Percentiles rank a stretch among this genome's conserved stretches.
Evolutionary conservation across 495 filamentous ascomycete species (phyloP).

Genomic region (Penicillium bialowiezense): DNA sequence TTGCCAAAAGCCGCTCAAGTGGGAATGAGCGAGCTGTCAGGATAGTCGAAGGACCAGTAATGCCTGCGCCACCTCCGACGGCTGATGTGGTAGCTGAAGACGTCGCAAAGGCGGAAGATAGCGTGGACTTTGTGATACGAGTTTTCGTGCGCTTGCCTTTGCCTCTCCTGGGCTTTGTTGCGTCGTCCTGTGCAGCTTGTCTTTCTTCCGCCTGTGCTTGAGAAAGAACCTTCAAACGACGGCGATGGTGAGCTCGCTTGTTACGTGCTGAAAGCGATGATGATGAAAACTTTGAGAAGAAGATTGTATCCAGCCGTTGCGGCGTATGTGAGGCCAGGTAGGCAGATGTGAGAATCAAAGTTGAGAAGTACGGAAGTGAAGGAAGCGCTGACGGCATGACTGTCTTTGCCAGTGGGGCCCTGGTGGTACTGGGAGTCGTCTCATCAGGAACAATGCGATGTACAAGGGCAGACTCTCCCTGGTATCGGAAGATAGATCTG

Average conservation of each 20-base stretch:
- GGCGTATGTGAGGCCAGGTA: constrained; percentile 92
- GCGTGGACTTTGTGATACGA: constrained; percentile 48
- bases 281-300: constrained; percentile 81
- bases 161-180: constrained; percentile 32
- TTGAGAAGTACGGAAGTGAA: constrained; percentile 72
- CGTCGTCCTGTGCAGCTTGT: constrained; percentile 24
- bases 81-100: constrained; percentile 40
- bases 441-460: constrained; percentile 61
- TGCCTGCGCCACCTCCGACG: constrained; percentile 28
- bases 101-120: constrained; percentile 39
- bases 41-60: constrained; percentile 67
- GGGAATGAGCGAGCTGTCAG: constrained; percentile 77
- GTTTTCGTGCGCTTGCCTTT: constrained; percentile 42
- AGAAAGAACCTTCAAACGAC: constrained; percentile 45
- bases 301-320: constrained; percentile 68
- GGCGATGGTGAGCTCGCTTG: constrained; percentile 56
- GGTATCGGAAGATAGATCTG: constrained; percentile 71
- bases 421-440: constrained; percentile 13
- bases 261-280: constrained; percentile 45
- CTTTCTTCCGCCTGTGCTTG: constrained; percentile 40
- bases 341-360: constrained; percentile 77
- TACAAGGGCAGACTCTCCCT: constrained; percentile 69
- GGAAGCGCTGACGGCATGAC: constrained; percentile 38
- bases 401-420: constrained; percentile 26
- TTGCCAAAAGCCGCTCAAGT: constrained; percentile 82